These are phyloP conservation scores for Graphiopsis chlorocephala DNA, from an alignment of 2,329 filamentous ascomycete genomes.

Conservation along the genomic window DNA sequence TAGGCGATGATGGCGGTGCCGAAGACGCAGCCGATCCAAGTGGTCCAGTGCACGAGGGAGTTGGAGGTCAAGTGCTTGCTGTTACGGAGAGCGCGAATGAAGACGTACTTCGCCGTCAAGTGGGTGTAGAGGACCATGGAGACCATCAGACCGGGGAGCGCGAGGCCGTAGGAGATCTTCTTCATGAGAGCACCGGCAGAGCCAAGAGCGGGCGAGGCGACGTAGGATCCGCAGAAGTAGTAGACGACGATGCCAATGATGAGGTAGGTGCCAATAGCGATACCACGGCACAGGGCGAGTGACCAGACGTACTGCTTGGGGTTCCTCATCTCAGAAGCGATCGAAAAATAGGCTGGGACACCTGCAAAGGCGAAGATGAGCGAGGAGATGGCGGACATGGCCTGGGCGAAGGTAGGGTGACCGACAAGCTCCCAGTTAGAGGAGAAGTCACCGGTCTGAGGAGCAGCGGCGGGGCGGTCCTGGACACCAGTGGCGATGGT, in stretches of 20 bases:
- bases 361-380: slow-evolving; percentile 61
- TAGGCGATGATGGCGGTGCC: slow-evolving; percentile 26
- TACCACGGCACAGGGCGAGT: slow-evolving; percentile 56
- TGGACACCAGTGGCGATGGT: slow-evolving; percentile 52
- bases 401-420: slow-evolving; percentile 57
- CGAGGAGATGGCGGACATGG: slow-evolving; percentile 54
- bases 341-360: slow-evolving; percentile 60
- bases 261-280: slow-evolving; percentile 56
- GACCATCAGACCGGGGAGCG: slow-evolving; percentile 54
- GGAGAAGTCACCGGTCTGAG: slow-evolving; percentile 57
- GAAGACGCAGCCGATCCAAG: slow-evolving; percentile 45
- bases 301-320: slow-evolving; percentile 61
- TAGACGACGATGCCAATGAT: slow-evolving; percentile 61
- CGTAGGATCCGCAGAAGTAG: slow-evolving; percentile 60
- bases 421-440: slow-evolving; percentile 58
- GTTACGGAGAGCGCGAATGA: slow-evolving; percentile 56
- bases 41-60: slow-evolving; percentile 50
- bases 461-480: slow-evolving; percentile 60
- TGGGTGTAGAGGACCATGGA: slow-evolving; percentile 49
- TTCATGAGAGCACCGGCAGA: slow-evolving; percentile 59
- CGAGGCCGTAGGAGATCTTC: slow-evolving; percentile 61
- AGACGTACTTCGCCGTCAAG: slow-evolving; percentile 54
- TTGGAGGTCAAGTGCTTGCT: slow-evolving; percentile 52
- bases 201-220: slow-evolving; percentile 61
- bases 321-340: slow-evolving; percentile 63